Base-by-base conservation (phyloP, 2,329 filamentous ascomycete species). In the Aquanectria penicillioides region DNA sequence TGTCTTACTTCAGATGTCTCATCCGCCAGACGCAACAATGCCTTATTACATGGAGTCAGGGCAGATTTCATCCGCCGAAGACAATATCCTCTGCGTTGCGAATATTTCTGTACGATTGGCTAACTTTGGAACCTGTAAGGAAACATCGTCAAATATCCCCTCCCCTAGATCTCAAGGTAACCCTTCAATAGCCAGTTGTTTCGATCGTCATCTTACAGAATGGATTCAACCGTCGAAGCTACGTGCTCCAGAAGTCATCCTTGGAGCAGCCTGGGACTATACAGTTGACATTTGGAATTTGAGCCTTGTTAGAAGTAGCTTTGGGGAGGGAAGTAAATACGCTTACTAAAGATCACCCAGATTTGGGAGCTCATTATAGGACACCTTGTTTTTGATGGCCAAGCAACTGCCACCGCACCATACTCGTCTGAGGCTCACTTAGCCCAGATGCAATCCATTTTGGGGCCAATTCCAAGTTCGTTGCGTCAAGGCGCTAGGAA, bases 381-480 rank as follows among this genome's bases (percentile, higher is more conserved):
- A 3, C n/a, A 15, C 18, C 49, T 69, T 18, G 38, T 69, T 11
- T 69, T 71, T 28, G 68, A 71, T 28, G 67, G 68, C 33, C 28
- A 13, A 23, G 66, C 61, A 62, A 64, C 61, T 3, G n/a, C 61
- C 2, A 51, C 48, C 3, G 61, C 22, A n/a, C n/a, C 34, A 7
- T 71, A 70, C 26, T 60, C 57, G 6, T 15, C 64, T 4, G 64
- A 66, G 26, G 69, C 67, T n/a, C 68, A 71, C 36, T 44, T 69
- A n/a, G 68, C 67, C 2, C 67, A 70, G 47, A 70, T 69, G 15
- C 48, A 40, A 0, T 52, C 68, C 12, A 26, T 69, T 18, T 51
- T 70, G 31, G 67, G 67, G 4, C 31, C 34, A 3, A 48, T 69
- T 3, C 68, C 68, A 89, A 90, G 8, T 9, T 4, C 4, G 3